phyloP scores from a whole-genome alignment of 2,329 filamentous ascomycete genomes.

The Pseudocercospora cruenta region DNA sequence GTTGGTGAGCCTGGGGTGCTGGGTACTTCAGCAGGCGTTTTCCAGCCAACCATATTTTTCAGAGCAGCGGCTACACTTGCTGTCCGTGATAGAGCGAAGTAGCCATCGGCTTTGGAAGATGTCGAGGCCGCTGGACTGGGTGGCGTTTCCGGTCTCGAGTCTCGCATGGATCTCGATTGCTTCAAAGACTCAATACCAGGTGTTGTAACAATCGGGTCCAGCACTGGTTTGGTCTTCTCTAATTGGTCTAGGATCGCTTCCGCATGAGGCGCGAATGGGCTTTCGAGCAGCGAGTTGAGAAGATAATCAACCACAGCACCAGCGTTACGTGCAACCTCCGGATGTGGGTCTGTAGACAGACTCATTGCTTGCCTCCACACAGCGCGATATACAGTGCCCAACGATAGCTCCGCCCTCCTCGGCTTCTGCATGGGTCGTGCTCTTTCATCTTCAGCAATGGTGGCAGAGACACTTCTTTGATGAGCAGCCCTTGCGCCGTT shows the following conservation, averaged over 20 bases:
- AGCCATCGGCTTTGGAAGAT: conserved; percentile 59
- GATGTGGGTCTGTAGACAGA: conserved; percentile 90
- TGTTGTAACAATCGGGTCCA: conserved; percentile 24
- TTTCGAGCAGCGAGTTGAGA: conserved; percentile 75
- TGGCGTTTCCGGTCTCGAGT: conserved; percentile 51
- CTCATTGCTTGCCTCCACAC: conserved; percentile 94
- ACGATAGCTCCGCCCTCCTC: conserved; percentile 61
- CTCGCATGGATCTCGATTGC: conserved; percentile 44
- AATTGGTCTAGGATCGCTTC: conserved; percentile 74
- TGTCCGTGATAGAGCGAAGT: conserved; percentile 65
- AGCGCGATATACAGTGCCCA: conserved; percentile 88
- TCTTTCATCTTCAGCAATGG: conserved; percentile 12
- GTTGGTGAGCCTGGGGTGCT: conserved; percentile 33
- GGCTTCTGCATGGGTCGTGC: conserved; percentile 1
- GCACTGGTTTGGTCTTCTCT: conserved; percentile 34
- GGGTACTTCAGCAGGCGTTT: conserved; percentile 28
- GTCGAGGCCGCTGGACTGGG: conserved; percentile 50
- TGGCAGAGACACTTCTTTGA: conserved; percentile 28
- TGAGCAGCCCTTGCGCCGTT: conserved; percentile 24
- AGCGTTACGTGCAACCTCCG: conserved; percentile 86
- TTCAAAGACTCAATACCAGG: conserved; percentile 31
- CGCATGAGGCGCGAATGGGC: conserved; percentile 71
- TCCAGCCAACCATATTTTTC: conserved; percentile 60
- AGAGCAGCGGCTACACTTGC: conserved; percentile 68
- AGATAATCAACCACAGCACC: conserved; percentile 85